Evolutionary conservation across 495 filamentous ascomycete genomes (phyloP), one percentile per base, ranked within the genome.

Genomic region (Geoglossum glabrum): DNA sequence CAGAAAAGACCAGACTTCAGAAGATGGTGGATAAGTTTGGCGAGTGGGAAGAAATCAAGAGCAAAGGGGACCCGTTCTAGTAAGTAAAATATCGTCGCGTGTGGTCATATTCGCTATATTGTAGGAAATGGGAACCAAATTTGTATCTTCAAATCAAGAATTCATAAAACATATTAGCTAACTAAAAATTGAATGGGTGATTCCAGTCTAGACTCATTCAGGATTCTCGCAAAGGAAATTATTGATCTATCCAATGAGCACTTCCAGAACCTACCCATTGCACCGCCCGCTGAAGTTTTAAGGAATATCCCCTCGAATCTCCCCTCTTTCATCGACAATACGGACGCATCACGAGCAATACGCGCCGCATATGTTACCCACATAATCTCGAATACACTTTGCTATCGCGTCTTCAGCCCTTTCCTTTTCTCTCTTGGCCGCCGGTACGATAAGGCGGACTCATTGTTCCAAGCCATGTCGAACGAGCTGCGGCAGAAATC

Each of bases 401-500:
- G 75, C 27, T 76, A 75, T 62, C 73, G 79, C n/a, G 76, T 83
- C 40, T 83, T 83, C 69, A 74, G 78, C 36, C 79, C 79, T 6
- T 83, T 83, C 69, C 66, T 83, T 3, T 83, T 83, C 66, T 79
- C 77, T 33, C 64, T 82, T 6, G 78, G 77, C n/a, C 73, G 74
- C 30, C 65, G 77, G 25, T 79, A 79, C 64, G 79, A 81, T 63
- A 79, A 80, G 61, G 76, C 78, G 13, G 79, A 82, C 64, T 76
- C 73, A 15, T 74, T 79, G 59, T 81, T 83, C 72, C 73, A 76
- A 57, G 73, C 78, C 62, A 73, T 82, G 56, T 80, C 78, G 9
- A 77, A 76, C 66, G 76, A 81, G 33, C 76, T 83, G 40, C 76
- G 79, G 19, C 73, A 75, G 40, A 82, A 81, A 62, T 79, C 76